These are phyloP conservation scores for Ophiostoma triangulosporum DNA, from an alignment of 2,329 filamentous ascomycete species.

Conservation along the genomic window DNA sequence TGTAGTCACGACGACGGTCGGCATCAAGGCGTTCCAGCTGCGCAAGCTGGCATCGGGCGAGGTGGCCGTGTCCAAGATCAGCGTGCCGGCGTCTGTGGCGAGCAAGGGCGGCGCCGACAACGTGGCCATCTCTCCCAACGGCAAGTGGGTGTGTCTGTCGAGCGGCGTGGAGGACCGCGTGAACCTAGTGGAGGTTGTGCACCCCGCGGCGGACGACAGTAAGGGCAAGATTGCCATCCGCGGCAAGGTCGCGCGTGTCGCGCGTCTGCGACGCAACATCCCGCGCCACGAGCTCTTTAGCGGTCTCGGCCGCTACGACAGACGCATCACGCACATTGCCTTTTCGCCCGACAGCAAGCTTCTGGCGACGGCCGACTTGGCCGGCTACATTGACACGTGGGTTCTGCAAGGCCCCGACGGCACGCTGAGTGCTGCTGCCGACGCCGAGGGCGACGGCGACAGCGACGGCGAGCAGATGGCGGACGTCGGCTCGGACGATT, in stretches of 20 bases:
- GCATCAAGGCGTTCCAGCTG: conserved; percentile 67
- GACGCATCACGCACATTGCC: conserved; percentile 56
- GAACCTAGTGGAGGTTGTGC: conserved; percentile 36
- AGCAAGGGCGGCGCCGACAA: conserved; percentile 56
- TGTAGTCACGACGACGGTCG: conserved; percentile 59
- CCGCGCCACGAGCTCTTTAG: conserved; percentile 45
- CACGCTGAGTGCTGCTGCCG: conserved; percentile 14
- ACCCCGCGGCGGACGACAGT: conserved; percentile 14
- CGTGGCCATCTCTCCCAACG: conserved; percentile 56
- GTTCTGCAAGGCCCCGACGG: conserved; percentile 48
- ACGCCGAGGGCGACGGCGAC: conserved; percentile 11
- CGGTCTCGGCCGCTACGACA: conserved; percentile 61
- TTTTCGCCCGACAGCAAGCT: conserved; percentile 75
- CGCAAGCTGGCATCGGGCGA: conserved; percentile 35
- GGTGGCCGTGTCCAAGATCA: conserved; percentile 57
- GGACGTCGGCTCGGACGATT: conserved; percentile 21
- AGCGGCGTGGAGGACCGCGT: conserved; percentile 9
- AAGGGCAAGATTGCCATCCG: conserved; percentile 15
- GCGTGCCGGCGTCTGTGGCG: conserved; percentile 43
- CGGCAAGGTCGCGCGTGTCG: conserved; percentile 37
- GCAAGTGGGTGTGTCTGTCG: conserved; percentile 50
- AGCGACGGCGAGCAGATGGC: conserved; percentile 11
- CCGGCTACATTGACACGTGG: conserved; percentile 82
- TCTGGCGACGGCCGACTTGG: conserved; percentile 66
- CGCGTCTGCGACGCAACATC: conserved; percentile 29